Base-by-base conservation (phyloP, 495 filamentous ascomycete genomes). In the Apodospora peruviana region DNA sequence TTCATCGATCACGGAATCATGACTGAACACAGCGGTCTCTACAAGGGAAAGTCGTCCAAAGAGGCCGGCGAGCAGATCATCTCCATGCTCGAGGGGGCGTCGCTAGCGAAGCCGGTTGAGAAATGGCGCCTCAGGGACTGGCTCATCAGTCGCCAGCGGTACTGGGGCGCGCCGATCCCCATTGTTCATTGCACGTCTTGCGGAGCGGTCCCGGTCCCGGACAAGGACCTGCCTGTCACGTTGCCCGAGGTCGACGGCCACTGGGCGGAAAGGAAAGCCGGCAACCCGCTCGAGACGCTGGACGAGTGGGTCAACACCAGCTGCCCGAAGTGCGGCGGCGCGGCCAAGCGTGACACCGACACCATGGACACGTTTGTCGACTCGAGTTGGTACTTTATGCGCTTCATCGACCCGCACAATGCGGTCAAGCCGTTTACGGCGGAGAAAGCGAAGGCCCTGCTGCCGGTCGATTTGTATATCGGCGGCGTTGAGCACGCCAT, bases 321-420 rank as follows among this genome's bases (percentile, higher is more conserved):
- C 0, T 95, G 90, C 57, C 90, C 90, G 2, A 84, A 76, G 24
- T 95, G 90, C 52, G 68, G 72, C 9, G 74, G 77, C 4, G 65
- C 76, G 4, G 90, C 89, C 7, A 85, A 80, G 58, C 81, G 90
- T 24, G 90, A 95, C 57, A 95, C 90, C 2, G 90, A 95, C 59
- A 95, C 90, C 0, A 94, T 95, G 90, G 90, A 95, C 63, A 95
- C 90, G 0, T 95, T 95, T 64, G 88, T 95, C 32, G 90, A 95
- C 65, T 91, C 87, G 0, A 91, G 87, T 38, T 95, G 90, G 90
- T 95, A 95, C 61, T 94, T 80, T 55, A 79, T 91, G 72, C 80
- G 89, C 0, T 95, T 87, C 58, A 62, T 83, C 32, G 86, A 91
- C 52, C 64, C 85, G 1, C 66, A 81, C 2, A 90, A 91, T 56